Percentiles rank a stretch among this genome's conserved stretches.
Evolutionary conservation across 148 eudicot genomes (phyloP).

Genomic region (Diospyros kaki): DNA sequence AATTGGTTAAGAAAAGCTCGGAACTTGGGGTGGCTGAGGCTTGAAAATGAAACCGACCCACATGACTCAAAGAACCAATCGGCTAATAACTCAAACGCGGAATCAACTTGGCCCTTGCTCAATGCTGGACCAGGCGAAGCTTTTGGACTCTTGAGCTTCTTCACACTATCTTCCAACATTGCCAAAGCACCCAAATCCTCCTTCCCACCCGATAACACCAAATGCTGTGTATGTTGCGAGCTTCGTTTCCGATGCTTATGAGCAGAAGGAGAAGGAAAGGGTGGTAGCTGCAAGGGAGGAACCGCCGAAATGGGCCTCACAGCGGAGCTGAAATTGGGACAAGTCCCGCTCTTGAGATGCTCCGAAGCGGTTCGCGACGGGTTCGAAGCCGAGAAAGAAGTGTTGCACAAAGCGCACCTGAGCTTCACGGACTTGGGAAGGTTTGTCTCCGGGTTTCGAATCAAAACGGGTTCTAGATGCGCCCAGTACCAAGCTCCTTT

Average conservation of each 20-base stretch:
- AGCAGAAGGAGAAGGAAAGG: slow-evolving; percentile 7
- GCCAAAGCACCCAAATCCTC: slow-evolving; percentile 22
- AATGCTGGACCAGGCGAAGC: slow-evolving; percentile 11
- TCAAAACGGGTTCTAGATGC: slow-evolving; percentile 16
- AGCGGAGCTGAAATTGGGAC: slow-evolving; percentile 17
- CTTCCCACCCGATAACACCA: slow-evolving; percentile 18
- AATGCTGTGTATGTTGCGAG: slow-evolving; percentile 9
- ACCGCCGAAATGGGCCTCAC: slow-evolving; percentile 5
- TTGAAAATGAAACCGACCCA: slow-evolving; percentile 16
- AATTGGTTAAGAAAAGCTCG: slow-evolving; percentile 14
- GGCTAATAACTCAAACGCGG: slow-evolving; percentile 3
- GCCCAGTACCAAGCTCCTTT: slow-evolving; percentile 26
- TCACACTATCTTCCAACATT: slow-evolving; percentile 21
- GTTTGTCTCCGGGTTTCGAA: slow-evolving; percentile 11
- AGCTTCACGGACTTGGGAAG: slow-evolving; percentile 18
- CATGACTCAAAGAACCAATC: slow-evolving; percentile 20
- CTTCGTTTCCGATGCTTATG: slow-evolving; percentile 14
- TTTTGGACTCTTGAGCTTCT: slow-evolving; percentile 19
- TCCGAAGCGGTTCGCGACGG: slow-evolving; percentile 20
- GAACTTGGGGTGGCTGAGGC: slow-evolving; percentile 17
- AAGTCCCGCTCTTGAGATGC: slow-evolving; percentile 20
- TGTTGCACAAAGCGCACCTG: slow-evolving; percentile 10
- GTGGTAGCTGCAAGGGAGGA: not conserved
- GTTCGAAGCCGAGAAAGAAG: slow-evolving; percentile 17
- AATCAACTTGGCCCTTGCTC: slow-evolving; percentile 13